Evolutionary conservation across 1,139 yeast genomes (phyloP).

Genomic region (Candida sanyaensis): DNA sequence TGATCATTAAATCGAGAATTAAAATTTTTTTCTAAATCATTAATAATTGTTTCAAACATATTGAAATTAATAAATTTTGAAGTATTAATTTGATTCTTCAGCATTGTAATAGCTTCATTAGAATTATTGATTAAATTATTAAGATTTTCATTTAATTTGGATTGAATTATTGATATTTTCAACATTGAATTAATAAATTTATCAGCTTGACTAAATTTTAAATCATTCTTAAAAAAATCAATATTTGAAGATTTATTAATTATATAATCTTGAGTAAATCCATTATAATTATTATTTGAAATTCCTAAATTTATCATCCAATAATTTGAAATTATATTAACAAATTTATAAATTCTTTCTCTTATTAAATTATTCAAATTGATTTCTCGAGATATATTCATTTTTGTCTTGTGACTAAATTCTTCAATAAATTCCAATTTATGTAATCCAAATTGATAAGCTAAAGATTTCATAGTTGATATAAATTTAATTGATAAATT

Average conservation of each 20-base stretch:
- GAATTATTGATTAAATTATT: slow-evolving; percentile 26
- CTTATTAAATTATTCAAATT: slow-evolving; percentile 38
- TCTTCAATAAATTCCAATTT: slow-evolving; percentile 45
- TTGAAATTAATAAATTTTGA: slow-evolving; percentile 39
- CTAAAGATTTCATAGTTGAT: slow-evolving; percentile 41
- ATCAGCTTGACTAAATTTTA: slow-evolving; percentile 23
- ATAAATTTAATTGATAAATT: slow-evolving; percentile 41
- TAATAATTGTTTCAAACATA: slow-evolving; percentile 46
- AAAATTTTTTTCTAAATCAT: slow-evolving; percentile 26
- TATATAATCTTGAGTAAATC: slow-evolving; percentile 44
- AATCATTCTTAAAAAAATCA: slow-evolving; percentile 20
- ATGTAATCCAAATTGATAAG: slow-evolving; percentile 48
- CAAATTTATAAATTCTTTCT: slow-evolving; percentile 47
- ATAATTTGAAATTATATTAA: slow-evolving; percentile 45
- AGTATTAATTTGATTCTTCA: slow-evolving; percentile 24
- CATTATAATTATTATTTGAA: slow-evolving; percentile 40
- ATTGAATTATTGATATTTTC: slow-evolving; percentile 43
- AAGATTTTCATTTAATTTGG: slow-evolving; percentile 43
- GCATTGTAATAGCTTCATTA: slow-evolving; percentile 13
- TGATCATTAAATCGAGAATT: slow-evolving; percentile 14
- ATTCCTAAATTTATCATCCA: slow-evolving; percentile 47
- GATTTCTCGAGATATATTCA: slow-evolving; percentile 34
- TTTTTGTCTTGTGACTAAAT: slow-evolving; percentile 45
- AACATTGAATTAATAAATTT: slow-evolving; percentile 41
- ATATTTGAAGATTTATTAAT: slow-evolving; percentile 36